phyloP scores from a whole-genome alignment of 1,284 basidiomycete species.

The Melampsora larici-populina region DNA sequence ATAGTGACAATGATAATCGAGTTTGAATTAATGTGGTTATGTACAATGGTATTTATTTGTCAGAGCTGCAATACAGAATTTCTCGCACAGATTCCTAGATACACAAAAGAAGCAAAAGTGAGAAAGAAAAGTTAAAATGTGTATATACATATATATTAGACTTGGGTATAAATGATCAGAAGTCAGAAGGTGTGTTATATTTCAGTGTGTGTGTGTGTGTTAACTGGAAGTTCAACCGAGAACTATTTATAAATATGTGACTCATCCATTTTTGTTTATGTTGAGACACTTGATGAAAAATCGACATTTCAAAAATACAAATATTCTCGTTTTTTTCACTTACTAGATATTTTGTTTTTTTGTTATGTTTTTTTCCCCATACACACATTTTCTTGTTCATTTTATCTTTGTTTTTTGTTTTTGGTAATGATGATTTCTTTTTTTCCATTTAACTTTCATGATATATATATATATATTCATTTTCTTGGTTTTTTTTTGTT shows the following conservation, averaged over 20 bases:
- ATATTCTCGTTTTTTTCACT: not conserved
- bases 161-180: too few species aligned
- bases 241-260: not conserved
- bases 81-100: too few species aligned
- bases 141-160: too few species aligned
- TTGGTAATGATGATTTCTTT: not conserved
- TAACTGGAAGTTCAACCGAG: not conserved
- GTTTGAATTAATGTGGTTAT: not conserved
- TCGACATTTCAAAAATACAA: not conserved
- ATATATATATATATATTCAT: not conserved
- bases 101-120: too few species aligned
- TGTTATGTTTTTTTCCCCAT: too few species aligned
- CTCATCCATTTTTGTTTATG: not conserved
- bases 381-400: not conserved
- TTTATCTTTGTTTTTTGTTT: not conserved
- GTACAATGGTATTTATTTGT: constrained; percentile 11
- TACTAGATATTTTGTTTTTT: not conserved
- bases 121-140: too few species aligned
- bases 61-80: too few species aligned
- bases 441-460: not conserved
- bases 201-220: not conserved
- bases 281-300: not conserved
- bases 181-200: too few species aligned
- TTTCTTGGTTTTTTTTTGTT: not conserved
- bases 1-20: not conserved